A percentile compares a stretch with the other conserved stretches of the same genome.
These are phyloP conservation scores for Brassica cretica DNA, from an alignment of 345 rosid species.

Conservation along the genomic window DNA sequence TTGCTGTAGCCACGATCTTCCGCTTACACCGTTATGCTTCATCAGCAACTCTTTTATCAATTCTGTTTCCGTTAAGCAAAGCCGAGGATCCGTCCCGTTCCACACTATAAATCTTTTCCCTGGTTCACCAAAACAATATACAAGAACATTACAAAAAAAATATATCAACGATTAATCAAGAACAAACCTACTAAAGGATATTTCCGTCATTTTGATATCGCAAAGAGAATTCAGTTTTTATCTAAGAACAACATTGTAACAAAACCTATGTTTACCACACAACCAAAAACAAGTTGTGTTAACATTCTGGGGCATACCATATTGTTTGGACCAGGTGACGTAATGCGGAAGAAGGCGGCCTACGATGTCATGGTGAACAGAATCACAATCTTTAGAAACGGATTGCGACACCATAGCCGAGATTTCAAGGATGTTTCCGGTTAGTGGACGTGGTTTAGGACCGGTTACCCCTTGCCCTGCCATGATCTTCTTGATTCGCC, in stretches of 20 bases:
- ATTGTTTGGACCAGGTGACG: conserved; percentile 71
- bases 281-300: neutral
- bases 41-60: conserved; percentile 74
- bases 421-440: conserved; percentile 82
- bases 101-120: conserved; percentile 88
- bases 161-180: neutral
- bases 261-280: conserved; percentile 10
- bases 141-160: neutral
- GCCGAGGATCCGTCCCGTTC: conserved; percentile 90
- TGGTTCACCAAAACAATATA: conserved; percentile 23
- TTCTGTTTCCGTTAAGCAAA: conserved; percentile 77
- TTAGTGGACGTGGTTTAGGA: conserved; percentile 68
- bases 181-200: neutral
- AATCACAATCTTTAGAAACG: conserved; percentile 60
- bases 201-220: neutral
- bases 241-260: neutral
- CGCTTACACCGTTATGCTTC: conserved; percentile 70
- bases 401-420: conserved; percentile 60
- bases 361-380: conserved; percentile 72
- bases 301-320: conserved; percentile 46
- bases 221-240: neutral
- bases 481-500: conserved; percentile 79
- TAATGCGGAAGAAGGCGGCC: conserved; percentile 87
- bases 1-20: conserved; percentile 93
- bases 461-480: conserved; percentile 87